Conservation (phyloP, 108 stramenopile species). For the Asterionellopsis glacialis region DNA sequence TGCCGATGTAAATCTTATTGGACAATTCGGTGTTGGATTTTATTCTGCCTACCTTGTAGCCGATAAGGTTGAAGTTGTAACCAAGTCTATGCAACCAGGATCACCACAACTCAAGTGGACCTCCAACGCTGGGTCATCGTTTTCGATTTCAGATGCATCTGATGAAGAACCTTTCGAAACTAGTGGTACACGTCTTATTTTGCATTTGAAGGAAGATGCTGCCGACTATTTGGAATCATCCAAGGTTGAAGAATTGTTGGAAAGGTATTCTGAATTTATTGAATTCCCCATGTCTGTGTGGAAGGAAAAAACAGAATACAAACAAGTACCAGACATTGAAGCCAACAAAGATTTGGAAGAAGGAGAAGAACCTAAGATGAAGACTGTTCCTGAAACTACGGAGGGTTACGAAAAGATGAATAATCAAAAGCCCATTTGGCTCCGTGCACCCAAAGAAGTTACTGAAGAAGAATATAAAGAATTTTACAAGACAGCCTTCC, state of each 20-base stretch:
- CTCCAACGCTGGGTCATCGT: slow-evolving; percentile 67
- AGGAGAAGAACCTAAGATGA: slow-evolving; percentile 90
- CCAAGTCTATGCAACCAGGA: slow-evolving; percentile 75
- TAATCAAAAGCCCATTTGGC: slow-evolving; percentile 96
- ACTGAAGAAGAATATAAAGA: slow-evolving; percentile 89
- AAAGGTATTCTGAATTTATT: slow-evolving; percentile 94
- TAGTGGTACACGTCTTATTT: slow-evolving; percentile 75
- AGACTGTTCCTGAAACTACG: slow-evolving; percentile 88
- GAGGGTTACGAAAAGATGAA: slow-evolving; percentile 90
- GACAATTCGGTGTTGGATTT: slow-evolving; percentile 99
- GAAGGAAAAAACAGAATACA: slow-evolving; percentile 94
- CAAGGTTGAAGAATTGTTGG: slow-evolving; percentile 73
- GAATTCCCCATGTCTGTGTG: slow-evolving; percentile 94
- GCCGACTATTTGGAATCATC: slow-evolving; percentile 70
- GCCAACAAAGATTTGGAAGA: slow-evolving; percentile 83
- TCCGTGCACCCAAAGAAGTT: slow-evolving; percentile 89
- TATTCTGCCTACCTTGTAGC: slow-evolving; percentile 98
- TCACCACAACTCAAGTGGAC: slow-evolving; percentile 66
- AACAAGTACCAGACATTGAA: slow-evolving; percentile 92
- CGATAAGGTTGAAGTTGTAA: slow-evolving; percentile 90
- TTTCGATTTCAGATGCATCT: slow-evolving; percentile 51
- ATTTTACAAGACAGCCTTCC: slow-evolving; percentile 96
- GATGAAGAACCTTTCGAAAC: slow-evolving; percentile 50
- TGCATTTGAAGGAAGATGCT: slow-evolving; percentile 88
- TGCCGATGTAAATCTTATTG: slow-evolving; percentile 89